Conservation (phyloP, 2,329 filamentous ascomycete species). For the Fusarium floridanum region DNA sequence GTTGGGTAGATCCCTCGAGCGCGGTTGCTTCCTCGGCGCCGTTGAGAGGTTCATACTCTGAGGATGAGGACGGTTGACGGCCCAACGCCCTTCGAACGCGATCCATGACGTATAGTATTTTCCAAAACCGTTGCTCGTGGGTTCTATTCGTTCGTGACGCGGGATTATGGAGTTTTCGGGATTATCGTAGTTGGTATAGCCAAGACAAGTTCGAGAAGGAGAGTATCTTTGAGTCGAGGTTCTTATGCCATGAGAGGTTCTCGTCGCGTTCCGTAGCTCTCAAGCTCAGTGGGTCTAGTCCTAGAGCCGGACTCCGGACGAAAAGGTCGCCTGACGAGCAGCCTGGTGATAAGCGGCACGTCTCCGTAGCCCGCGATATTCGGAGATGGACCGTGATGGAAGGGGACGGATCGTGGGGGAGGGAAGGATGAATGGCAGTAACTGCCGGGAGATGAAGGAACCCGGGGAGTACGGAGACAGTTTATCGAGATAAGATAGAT, state of each 20-base stretch:
- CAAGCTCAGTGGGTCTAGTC: slow-evolving; percentile 4
- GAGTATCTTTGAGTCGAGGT: slow-evolving; percentile 11
- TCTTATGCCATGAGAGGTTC: slow-evolving; percentile 25
- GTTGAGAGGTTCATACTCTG: slow-evolving; percentile 52
- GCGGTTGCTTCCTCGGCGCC: slow-evolving; percentile 45
- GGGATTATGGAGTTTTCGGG: neutral
- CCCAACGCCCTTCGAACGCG: slow-evolving; percentile 44
- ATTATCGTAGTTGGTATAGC: neutral
- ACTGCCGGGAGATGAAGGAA: slow-evolving; percentile 32
- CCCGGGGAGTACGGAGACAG: slow-evolving; percentile 14
- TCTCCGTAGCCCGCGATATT: slow-evolving; percentile 11
- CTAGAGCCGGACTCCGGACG: neutral
- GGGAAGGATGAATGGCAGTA: slow-evolving; percentile 29
- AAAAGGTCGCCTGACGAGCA: slow-evolving; percentile 25
- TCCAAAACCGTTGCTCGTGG: neutral
- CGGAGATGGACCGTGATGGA: neutral
- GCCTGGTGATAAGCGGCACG: slow-evolving; percentile 6
- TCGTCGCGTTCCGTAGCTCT: slow-evolving; percentile 13
- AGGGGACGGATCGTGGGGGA: slow-evolving; percentile 21
- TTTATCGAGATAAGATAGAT: slow-evolving; percentile 1
- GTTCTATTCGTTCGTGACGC: slow-evolving; percentile 3
- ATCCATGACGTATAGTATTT: slow-evolving; percentile 41
- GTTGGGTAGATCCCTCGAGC: slow-evolving; percentile 44
- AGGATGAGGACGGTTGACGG: slow-evolving; percentile 37
- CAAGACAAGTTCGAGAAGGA: neutral